These are phyloP conservation scores for Cocos nucifera DNA, from an alignment of 176 grass and related monocot genomes.

Conservation along the genomic window DNA sequence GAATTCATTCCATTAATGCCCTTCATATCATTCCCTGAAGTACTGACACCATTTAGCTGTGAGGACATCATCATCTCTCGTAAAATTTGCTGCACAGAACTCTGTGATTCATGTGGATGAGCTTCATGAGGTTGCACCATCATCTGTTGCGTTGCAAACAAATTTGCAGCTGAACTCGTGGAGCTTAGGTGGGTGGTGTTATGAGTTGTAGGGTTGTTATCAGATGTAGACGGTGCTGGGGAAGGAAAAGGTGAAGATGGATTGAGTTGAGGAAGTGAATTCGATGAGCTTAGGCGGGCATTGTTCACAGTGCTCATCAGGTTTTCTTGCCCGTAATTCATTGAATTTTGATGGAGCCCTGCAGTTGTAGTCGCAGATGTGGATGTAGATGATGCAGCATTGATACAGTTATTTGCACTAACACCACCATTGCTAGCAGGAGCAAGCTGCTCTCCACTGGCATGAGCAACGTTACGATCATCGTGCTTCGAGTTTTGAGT, in stretches of 20 bases:
- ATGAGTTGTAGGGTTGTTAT: conserved; percentile 50
- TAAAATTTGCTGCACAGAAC: conserved; percentile 79
- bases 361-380: conserved; percentile 24
- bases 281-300: conserved; percentile 21
- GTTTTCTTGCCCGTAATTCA: conserved; percentile 54
- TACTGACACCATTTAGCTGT: conserved; percentile 47
- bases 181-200: conserved; percentile 42
- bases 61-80: conserved; percentile 86
- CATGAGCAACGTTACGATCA: conserved; percentile 44
- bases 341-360: conserved; percentile 44
- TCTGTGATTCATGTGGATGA: conserved; percentile 72
- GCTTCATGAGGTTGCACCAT: conserved; percentile 35
- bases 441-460: conserved; percentile 34
- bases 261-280: conserved; percentile 37
- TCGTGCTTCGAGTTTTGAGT: conserved; percentile 70
- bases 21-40: conserved; percentile 43
- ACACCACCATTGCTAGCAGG: conserved; percentile 37
- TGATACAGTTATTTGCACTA: conserved; percentile 39
- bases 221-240: conserved; percentile 25
- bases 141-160: conserved; percentile 50
- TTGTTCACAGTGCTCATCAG: conserved; percentile 31
- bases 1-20: conserved; percentile 45
- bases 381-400: conserved; percentile 37
- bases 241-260: conserved; percentile 44
- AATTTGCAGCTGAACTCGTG: conserved; percentile 29